These are phyloP conservation scores for Pseudogymnoascus sp. DNA, from an alignment of 2,329 filamentous ascomycete genomes.

Conservation along the genomic window DNA sequence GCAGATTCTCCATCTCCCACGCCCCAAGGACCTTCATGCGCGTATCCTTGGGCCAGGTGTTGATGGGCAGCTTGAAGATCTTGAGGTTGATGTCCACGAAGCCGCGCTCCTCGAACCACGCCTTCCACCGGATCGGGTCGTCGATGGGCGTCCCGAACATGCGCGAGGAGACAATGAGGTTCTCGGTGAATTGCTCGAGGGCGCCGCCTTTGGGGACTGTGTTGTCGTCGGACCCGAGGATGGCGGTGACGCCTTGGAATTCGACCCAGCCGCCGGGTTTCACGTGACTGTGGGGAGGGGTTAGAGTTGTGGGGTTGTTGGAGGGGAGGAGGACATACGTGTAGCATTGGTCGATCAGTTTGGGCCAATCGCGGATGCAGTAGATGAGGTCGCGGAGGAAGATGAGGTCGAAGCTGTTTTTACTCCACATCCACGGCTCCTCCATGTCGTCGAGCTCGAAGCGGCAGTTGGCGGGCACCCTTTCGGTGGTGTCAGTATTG, in stretches of 20 bases:
- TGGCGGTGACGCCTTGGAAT: slow-evolving; percentile 20
- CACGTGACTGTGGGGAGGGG: slow-evolving; percentile 10
- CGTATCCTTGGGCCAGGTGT: slow-evolving; percentile 10
- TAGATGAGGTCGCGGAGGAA: slow-evolving; percentile 8
- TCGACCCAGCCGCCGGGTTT: slow-evolving; percentile 26
- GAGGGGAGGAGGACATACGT: not conserved
- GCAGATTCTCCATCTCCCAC: slow-evolving; percentile 18
- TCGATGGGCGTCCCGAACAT: not conserved
- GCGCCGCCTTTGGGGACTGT: not conserved
- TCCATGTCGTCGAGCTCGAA: slow-evolving; percentile 27
- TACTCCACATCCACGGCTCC: slow-evolving; percentile 21
- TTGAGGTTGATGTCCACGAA: not conserved
- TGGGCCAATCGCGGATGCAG: slow-evolving; percentile 12
- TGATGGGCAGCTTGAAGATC: slow-evolving; percentile 22
- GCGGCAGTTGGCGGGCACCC: slow-evolving; percentile 17
- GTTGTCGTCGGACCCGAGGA: slow-evolving; percentile 8
- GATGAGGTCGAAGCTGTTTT: slow-evolving; percentile 7
- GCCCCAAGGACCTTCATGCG: slow-evolving; percentile 11
- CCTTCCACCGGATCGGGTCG: not conserved
- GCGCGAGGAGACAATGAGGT: not conserved
- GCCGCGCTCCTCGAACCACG: not conserved
- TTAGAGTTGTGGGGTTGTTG: not conserved
- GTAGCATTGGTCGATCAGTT: slow-evolving; percentile 11
- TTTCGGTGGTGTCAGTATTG: not conserved
- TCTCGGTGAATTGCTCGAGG: not conserved